A percentile compares a stretch with the other conserved stretches of the same genome.
Evolutionary conservation across 73 alveolate genomes (phyloP).

Genomic region (Paramecium sexaurelia): DNA sequence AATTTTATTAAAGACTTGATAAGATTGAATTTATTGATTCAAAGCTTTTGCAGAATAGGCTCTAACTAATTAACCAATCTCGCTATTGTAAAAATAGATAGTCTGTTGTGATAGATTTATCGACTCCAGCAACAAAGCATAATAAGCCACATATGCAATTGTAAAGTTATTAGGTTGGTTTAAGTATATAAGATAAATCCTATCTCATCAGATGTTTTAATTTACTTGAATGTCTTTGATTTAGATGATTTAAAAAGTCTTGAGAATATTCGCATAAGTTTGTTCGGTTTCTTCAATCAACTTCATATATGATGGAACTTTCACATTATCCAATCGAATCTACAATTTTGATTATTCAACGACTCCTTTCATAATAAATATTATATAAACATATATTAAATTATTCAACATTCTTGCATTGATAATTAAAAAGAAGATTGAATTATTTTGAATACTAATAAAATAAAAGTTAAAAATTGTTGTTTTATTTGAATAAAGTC

Average conservation of each 20-base stretch:
- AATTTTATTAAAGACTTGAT: neutral
- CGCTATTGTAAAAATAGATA: neutral
- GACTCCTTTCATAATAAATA: neutral
- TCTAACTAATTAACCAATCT: slow-evolving; percentile 12
- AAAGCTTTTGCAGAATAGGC: slow-evolving; percentile 5
- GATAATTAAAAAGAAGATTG: no score
- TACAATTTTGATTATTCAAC: neutral
- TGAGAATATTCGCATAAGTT: neutral
- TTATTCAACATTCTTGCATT: neutral
- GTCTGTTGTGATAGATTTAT: slow-evolving; percentile 26
- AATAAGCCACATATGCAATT: slow-evolving; percentile 26
- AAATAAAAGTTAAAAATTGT: no score
- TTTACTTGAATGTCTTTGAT: neutral
- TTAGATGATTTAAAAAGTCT: neutral
- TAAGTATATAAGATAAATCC: slow-evolving; percentile 24
- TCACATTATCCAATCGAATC: neutral
- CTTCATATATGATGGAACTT: neutral
- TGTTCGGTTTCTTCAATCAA: neutral
- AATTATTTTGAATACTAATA: no score
- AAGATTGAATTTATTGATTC: neutral
- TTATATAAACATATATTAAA: neutral
- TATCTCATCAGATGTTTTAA: neutral
- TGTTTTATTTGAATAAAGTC: no score
- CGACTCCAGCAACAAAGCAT: slow-evolving; percentile 35
- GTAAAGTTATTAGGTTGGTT: slow-evolving; percentile 15